Base-by-base conservation (phyloP, 176 grass and related monocot genomes). In the Dendrocalamus sinicus region DNA sequence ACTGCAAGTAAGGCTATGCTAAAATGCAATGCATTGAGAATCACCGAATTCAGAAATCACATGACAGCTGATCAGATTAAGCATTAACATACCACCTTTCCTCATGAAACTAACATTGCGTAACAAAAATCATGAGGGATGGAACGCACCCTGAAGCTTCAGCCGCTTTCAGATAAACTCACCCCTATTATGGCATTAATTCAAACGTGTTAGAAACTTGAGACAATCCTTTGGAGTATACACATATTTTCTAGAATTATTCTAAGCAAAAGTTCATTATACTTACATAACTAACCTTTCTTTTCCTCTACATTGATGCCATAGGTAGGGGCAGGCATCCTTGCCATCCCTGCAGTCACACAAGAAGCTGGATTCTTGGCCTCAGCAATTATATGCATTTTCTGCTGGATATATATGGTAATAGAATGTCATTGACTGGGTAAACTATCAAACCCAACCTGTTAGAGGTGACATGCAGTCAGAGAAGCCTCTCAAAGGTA, bases 321-420 rank as follows among this genome's bases (percentile, higher is more conserved):
- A 54, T 88, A 98, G 93, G 91, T 98, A 32, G 96, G 96, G 77
- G 96, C 93, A 41, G 96, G 96, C 54, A 95, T 98, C 81, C 93
- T 98, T 46, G 96, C 93, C 45, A 98, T 98, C 75, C 93, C 96
- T 83, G 96, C 91, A 17, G 96, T 95, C 66, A 95, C 96, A 83
- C 93, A 95, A 83, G 96, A 98, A 88, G 89, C 91, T 39, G 96
- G 96, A 78, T 98, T 98, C 87, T 72, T 98, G 58, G 60, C 77
- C 77, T 79, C 77, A 12, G 77, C 77, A 50, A 24, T 79, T 12
- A 79, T 60, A 79, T 79, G 77, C 88, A 88, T 92, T 53, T 50
- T 88, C 85, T 98, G 93, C 47, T 48, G 47, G 96, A 76, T 81
- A 82, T 98, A 95, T 90, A 98, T 98, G 93, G 96, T 98, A 93